Conservation (phyloP, 805 yeast species). For the Schwanniomyces yamadae region DNA sequence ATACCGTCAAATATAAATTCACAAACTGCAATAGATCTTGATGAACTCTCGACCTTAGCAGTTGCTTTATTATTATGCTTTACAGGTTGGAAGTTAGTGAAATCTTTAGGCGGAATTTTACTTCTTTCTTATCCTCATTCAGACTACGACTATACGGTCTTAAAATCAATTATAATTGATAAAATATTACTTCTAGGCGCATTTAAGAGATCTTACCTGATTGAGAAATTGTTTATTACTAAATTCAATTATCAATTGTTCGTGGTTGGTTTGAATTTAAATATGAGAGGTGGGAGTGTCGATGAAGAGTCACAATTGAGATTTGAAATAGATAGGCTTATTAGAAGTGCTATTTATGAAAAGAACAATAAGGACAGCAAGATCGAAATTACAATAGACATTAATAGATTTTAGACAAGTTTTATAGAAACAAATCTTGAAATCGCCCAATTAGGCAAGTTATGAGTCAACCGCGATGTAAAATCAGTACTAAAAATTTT, state of each 20-base stretch:
- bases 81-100: slow-evolving; percentile 54
- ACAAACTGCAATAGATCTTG: slow-evolving; percentile 33
- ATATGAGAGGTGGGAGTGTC: slow-evolving; percentile 67
- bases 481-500: slow-evolving; percentile 16
- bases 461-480: slow-evolving; percentile 37
- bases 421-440: no score
- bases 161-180: slow-evolving; percentile 42
- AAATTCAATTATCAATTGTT: slow-evolving; percentile 62
- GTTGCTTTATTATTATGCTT: slow-evolving; percentile 46
- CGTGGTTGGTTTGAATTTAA: slow-evolving; percentile 54
- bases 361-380: slow-evolving; percentile 16
- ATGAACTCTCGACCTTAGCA: slow-evolving; percentile 45
- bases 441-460: slow-evolving; percentile 1
- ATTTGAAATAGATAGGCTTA: slow-evolving; percentile 45
- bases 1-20: slow-evolving; percentile 30
- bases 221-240: slow-evolving; percentile 52
- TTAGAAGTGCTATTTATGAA: slow-evolving; percentile 32
- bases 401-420: slow-evolving; percentile 17
- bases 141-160: slow-evolving; percentile 33
- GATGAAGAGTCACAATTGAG: slow-evolving; percentile 64
- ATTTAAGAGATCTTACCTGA: slow-evolving; percentile 49
- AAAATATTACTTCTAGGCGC: slow-evolving; percentile 47
- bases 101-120: slow-evolving; percentile 50
- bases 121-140: slow-evolving; percentile 53
- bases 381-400: slow-evolving; percentile 39